Base-by-base conservation (phyloP, 2,329 filamentous ascomycete species). In the Metarhizium brunneum region DNA sequence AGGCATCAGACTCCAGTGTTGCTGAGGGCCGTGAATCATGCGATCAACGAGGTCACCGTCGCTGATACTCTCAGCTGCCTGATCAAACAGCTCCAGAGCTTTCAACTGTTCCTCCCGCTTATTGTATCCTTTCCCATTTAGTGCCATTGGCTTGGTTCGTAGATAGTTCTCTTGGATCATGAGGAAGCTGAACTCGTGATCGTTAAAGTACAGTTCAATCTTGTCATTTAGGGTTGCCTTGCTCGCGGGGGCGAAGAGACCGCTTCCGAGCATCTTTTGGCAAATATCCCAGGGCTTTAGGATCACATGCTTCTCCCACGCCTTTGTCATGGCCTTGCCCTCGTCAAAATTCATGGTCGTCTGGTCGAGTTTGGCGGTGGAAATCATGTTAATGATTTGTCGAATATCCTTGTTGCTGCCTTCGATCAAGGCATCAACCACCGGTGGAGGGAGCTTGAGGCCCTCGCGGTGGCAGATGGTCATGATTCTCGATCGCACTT, bases 151-250 rank as follows among this genome's bases (percentile, higher is more conserved):
- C 58, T 85, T 89, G 2, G 90, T 91, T 59, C 84, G 87, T 13
- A 99, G 79, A 64, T 99, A 99, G 67, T 99, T 99, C 70, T 99
- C 95, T 69, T 99, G 94, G 50, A 99, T 85, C 94, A 99, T 97
- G 54, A 99, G 77, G 66, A 86, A 94, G 65, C 91, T 96, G 73
- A 97, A 95, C 65, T 99, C 94, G 66, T 99, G 94, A 65, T 99
- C 94, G 69, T 99, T 97, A 78, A 99, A 99, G 71, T 99, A 99
- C 1, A 99, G 83, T 72, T 99, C 92, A 59, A 95, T 94, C 77
- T 99, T 99, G 70, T 99, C 92, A 68, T 97, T 97, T 40, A 99
- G 76, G 0, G 90, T 95, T 3, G 89, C 78, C 62, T 90, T 95
- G 72, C 90, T 95, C 52, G 85, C 84, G 4, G 85, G 81, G 29